Conservation (phyloP, 306 rosid genomes). For the Datisca glomerata region DNA sequence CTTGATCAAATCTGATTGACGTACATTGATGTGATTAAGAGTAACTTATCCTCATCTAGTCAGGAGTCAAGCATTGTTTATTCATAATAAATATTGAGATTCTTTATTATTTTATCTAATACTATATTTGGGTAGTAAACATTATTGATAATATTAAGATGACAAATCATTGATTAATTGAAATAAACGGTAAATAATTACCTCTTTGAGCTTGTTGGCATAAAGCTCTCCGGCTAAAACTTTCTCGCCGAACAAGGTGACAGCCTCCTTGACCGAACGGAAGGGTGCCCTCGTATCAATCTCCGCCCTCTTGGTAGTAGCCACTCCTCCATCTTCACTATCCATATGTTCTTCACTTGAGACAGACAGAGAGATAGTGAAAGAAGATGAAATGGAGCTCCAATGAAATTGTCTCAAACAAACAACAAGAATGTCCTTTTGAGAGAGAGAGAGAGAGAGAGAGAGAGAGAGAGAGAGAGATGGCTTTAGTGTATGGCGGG, state of each 20-base stretch:
- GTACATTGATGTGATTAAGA: too few relatives aligned
- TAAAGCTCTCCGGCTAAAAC: slow-evolving; percentile 67
- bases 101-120: too few relatives aligned
- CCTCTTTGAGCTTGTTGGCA: slow-evolving; percentile 57
- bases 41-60: too few relatives aligned
- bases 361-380: slow-evolving; percentile 3
- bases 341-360: slow-evolving; percentile 20
- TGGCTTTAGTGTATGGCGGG: too few relatives aligned
- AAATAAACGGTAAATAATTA: background rate
- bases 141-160: too few relatives aligned
- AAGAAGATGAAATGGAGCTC: too few relatives aligned
- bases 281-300: slow-evolving; percentile 70
- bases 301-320: slow-evolving; percentile 47
- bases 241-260: slow-evolving; percentile 61
- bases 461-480: slow-evolving; percentile 3
- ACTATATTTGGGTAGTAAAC: background rate
- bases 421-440: background rate
- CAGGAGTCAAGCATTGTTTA: too few relatives aligned
- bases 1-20: too few relatives aligned
- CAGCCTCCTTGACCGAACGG: slow-evolving; percentile 88
- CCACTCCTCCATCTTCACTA: slow-evolving; percentile 20
- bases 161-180: background rate
- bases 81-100: too few relatives aligned
- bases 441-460: slow-evolving; percentile 11
- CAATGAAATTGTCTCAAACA: too few relatives aligned